These are phyloP conservation scores for Teratosphaeriaceae sp. DNA, from an alignment of 2,329 filamentous ascomycete species.

Conservation along the genomic window DNA sequence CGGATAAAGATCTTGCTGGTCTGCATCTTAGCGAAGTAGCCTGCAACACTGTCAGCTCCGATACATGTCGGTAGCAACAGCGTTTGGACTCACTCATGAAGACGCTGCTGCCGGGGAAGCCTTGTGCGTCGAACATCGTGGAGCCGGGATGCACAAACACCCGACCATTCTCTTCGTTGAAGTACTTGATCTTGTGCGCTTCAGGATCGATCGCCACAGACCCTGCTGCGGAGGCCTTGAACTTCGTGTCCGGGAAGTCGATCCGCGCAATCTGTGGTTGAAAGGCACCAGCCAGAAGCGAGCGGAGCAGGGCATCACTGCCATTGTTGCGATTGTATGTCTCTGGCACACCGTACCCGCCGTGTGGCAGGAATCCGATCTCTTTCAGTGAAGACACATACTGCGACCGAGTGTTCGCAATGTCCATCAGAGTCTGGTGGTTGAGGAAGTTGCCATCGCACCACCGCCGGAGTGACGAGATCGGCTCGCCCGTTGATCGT, in stretches of 20 bases:
- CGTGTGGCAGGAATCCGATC: slow-evolving; percentile 61
- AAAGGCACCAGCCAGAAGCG: slow-evolving; percentile 45
- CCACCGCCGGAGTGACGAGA: slow-evolving; percentile 63
- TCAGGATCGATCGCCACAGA: slow-evolving; percentile 92
- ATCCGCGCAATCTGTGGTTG: slow-evolving; percentile 84
- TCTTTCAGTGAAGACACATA: slow-evolving; percentile 82
- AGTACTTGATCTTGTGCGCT: slow-evolving; percentile 87
- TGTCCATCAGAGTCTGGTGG: slow-evolving; percentile 77
- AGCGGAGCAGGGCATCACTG: slow-evolving; percentile 41
- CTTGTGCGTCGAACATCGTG: slow-evolving; percentile 75
- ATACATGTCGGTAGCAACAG: neutral
- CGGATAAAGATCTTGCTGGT: slow-evolving; percentile 89
- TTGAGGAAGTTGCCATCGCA: slow-evolving; percentile 83
- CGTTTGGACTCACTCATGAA: slow-evolving; percentile 54
- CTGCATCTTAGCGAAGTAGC: slow-evolving; percentile 83
- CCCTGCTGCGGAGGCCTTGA: slow-evolving; percentile 76
- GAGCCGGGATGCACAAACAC: slow-evolving; percentile 92
- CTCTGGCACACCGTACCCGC: slow-evolving; percentile 20
- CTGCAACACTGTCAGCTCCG: neutral
- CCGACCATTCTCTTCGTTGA: slow-evolving; percentile 71
- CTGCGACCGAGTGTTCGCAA: slow-evolving; percentile 76
- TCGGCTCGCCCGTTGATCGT: slow-evolving; percentile 47
- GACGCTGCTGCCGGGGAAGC: slow-evolving; percentile 64
- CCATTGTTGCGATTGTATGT: slow-evolving; percentile 43
- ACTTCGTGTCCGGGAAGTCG: slow-evolving; percentile 93